Conservation (phyloP, 208 protist species). For the Kentomonas sorsogonicus region DNA sequence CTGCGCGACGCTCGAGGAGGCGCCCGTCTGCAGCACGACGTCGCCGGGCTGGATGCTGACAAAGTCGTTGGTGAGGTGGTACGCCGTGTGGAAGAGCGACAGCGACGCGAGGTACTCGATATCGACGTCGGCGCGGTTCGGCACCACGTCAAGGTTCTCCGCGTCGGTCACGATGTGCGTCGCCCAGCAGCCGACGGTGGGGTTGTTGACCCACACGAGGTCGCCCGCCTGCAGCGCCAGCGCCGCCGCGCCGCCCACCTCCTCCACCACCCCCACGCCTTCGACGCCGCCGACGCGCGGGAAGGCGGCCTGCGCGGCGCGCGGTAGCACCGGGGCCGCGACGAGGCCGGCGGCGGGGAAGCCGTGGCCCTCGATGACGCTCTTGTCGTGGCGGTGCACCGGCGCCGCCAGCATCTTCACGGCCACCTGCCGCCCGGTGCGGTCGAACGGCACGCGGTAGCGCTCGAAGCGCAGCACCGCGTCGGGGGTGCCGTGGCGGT, state of each 20-base stretch:
- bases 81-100: slow-evolving; percentile 95
- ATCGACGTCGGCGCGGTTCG: slow-evolving; percentile 84
- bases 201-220: slow-evolving; percentile 91
- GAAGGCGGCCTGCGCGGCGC: slow-evolving; percentile 9
- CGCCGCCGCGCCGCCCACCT: slow-evolving; percentile 78
- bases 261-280: slow-evolving; percentile 93
- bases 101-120: slow-evolving; percentile 92
- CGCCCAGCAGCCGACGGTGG: slow-evolving; percentile 85
- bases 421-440: slow-evolving; percentile 76
- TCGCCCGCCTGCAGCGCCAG: slow-evolving; percentile 83
- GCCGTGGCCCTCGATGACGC: slow-evolving; percentile 90
- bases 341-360: slow-evolving; percentile 22
- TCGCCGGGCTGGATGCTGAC: slow-evolving; percentile 88
- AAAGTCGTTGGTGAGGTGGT: slow-evolving; percentile 94
- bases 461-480: slow-evolving; percentile 83
- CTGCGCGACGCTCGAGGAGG: slow-evolving; percentile 79
- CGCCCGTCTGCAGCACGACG: slow-evolving; percentile 83
- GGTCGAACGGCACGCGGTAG: slow-evolving; percentile 82
- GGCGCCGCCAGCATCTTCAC: slow-evolving; percentile 95
- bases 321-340: neutral
- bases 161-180: slow-evolving; percentile 85
- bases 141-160: slow-evolving; percentile 82
- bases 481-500: slow-evolving; percentile 60
- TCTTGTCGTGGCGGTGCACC: slow-evolving; percentile 95
- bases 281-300: slow-evolving; percentile 89